Percentiles rank a stretch among this genome's conserved stretches.
Evolutionary conservation across 192 early-diverging fungal genomes (phyloP).

Genomic region (Podochytrium sp.): DNA sequence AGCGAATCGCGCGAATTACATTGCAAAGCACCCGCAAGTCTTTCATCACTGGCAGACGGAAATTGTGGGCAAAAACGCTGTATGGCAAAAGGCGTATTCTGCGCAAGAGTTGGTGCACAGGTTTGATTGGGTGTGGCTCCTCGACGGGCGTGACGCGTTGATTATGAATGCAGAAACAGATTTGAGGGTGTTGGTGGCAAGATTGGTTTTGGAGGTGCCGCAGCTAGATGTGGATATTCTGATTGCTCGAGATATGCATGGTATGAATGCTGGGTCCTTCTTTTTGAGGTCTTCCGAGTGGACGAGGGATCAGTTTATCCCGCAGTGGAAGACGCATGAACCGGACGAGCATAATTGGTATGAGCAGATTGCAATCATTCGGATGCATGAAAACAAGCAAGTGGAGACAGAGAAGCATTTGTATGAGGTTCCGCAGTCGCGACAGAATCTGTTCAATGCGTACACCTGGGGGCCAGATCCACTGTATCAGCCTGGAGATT

Average conservation of each 20-base stretch:
- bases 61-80: not conserved
- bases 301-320: not conserved
- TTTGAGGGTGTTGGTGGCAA: not conserved
- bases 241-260: constrained; percentile 14
- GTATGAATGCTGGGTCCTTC: constrained; percentile 15
- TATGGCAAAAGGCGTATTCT: not conserved
- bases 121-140: constrained; percentile 4
- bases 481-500: not conserved
- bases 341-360: not conserved
- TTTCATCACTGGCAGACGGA: not conserved
- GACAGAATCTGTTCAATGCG: constrained; percentile 8
- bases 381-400: not conserved
- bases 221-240: constrained; percentile 2
- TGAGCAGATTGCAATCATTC: not conserved
- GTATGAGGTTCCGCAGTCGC: not conserved
- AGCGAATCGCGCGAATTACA: not conserved
- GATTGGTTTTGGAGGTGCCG: not conserved
- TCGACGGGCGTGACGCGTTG: constrained; percentile 1
- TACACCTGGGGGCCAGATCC: not conserved
- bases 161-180: constrained; percentile 10
- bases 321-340: not conserved
- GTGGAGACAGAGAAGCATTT: not conserved
- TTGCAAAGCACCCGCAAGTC: not conserved
- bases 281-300: constrained; percentile 9
- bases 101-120: not conserved